Evolutionary conservation across 1,139 yeast species (phyloP).

Genomic region (Dujonia santamariae): DNA sequence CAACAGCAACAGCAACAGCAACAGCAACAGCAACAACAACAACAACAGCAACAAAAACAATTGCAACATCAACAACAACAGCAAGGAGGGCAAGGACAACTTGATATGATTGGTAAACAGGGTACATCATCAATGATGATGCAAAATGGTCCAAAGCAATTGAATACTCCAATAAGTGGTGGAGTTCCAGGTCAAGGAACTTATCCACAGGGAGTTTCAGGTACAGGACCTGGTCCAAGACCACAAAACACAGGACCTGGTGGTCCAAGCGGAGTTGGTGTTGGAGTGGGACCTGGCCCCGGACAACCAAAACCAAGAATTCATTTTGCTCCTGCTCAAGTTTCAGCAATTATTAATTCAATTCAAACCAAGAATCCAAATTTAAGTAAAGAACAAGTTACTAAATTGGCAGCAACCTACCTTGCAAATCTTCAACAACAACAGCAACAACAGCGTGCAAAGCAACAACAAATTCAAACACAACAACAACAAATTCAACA

Average conservation of each 20-base stretch:
- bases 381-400: conserved; percentile 67
- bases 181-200: not conserved
- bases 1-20: conserved; percentile 10
- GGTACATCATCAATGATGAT: too few species aligned
- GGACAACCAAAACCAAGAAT: conserved; percentile 42
- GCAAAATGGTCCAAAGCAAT: too few species aligned
- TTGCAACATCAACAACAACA: conserved; percentile 9
- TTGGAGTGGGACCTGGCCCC: conserved; percentile 14
- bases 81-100: conserved; percentile 14
- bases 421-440: conserved; percentile 58
- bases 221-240: not conserved
- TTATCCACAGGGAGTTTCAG: not conserved
- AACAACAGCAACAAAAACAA: conserved; percentile 5
- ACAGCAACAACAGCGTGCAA: conserved; percentile 32
- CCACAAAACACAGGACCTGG: conserved; percentile 2
- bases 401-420: conserved; percentile 69
- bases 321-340: conserved; percentile 60
- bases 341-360: conserved; percentile 65
- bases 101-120: too few species aligned
- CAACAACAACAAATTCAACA: conserved; percentile 15
- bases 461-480: conserved; percentile 16
- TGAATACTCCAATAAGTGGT: too few species aligned
- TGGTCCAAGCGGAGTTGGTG: conserved; percentile 11
- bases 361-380: conserved; percentile 70
- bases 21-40: conserved; percentile 3